Conservation (phyloP, 2,329 filamentous ascomycete genomes). For the Botryosphaeria dothidea region DNA sequence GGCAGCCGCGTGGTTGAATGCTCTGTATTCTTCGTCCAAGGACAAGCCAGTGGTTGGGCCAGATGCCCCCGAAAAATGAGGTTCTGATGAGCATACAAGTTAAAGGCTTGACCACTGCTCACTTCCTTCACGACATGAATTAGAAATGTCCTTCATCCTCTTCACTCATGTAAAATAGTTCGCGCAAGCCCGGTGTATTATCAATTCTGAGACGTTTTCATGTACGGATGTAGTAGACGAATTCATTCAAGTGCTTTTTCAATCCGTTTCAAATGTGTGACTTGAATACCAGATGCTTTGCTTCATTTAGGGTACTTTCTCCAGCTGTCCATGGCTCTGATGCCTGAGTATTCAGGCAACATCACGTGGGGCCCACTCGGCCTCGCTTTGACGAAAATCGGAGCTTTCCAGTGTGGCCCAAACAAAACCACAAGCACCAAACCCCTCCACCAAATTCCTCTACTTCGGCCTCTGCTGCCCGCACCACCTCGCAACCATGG, state of each 20-base stretch:
- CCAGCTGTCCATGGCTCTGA: not conserved
- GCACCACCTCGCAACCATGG: constrained; percentile 37
- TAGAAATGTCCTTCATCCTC: too few species aligned
- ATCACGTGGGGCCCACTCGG: constrained; percentile 12
- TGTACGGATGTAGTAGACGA: too few species aligned
- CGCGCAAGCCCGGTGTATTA: too few species aligned
- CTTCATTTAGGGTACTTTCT: too few species aligned
- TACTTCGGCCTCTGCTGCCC: not conserved
- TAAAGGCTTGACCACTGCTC: too few species aligned
- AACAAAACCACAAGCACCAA: constrained; percentile 6
- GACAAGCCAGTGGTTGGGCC: not conserved
- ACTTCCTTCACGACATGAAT: too few species aligned
- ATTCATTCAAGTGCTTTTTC: too few species aligned
- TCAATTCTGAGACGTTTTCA: too few species aligned
- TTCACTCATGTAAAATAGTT: too few species aligned
- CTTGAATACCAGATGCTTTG: too few species aligned
- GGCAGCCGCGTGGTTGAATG: not conserved
- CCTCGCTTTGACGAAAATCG: constrained; percentile 12
- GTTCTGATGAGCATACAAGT: too few species aligned
- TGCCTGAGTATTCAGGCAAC: not conserved
- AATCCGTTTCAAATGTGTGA: too few species aligned
- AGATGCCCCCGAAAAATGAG: not conserved
- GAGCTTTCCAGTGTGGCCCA: not conserved
- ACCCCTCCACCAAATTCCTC: constrained; percentile 9
- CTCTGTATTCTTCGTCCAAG: not conserved